Conservation (phyloP, 73 alveolate genomes). For the Symbiodinium natans region DNA sequence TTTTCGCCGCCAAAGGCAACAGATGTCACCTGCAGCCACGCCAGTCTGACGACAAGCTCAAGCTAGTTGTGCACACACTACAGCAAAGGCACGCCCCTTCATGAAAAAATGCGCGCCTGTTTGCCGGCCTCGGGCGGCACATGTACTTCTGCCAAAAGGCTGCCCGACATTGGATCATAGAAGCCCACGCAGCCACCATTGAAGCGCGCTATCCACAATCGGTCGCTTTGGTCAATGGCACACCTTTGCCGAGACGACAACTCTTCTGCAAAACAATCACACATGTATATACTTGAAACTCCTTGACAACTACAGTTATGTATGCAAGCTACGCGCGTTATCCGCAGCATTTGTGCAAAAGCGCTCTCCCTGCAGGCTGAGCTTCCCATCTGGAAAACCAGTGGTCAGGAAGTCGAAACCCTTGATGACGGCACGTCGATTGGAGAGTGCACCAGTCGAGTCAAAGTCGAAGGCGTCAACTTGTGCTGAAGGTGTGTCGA, state of each 20-base stretch:
- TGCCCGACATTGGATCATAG: slow-evolving; percentile 30
- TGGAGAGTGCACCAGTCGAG: slow-evolving; percentile 31
- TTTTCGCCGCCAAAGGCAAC: slow-evolving; percentile 58
- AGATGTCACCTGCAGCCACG: slow-evolving; percentile 45
- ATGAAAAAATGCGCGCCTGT: background rate
- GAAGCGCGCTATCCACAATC: slow-evolving; percentile 90
- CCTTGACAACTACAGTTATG: no score
- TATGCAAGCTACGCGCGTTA: no score
- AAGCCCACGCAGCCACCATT: slow-evolving; percentile 83
- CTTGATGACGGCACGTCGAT: slow-evolving; percentile 48
- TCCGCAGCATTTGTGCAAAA: no score
- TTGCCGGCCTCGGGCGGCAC: slow-evolving; percentile 83
- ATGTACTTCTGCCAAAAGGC: slow-evolving; percentile 51
- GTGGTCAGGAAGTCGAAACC: slow-evolving; percentile 82
- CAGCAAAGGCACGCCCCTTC: no score
- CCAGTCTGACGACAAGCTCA: background rate
- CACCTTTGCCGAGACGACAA: background rate
- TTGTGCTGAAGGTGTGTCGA: slow-evolving; percentile 67
- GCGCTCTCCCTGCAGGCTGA: background rate
- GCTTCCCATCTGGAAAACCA: slow-evolving; percentile 73
- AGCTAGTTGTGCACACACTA: no score
- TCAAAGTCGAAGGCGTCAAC: slow-evolving; percentile 69
- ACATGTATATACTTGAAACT: no score
- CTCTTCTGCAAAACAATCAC: no score
- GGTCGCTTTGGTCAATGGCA: slow-evolving; percentile 38